Conservation (phyloP, 2,329 filamentous ascomycete genomes). For the Botrytis aclada region DNA sequence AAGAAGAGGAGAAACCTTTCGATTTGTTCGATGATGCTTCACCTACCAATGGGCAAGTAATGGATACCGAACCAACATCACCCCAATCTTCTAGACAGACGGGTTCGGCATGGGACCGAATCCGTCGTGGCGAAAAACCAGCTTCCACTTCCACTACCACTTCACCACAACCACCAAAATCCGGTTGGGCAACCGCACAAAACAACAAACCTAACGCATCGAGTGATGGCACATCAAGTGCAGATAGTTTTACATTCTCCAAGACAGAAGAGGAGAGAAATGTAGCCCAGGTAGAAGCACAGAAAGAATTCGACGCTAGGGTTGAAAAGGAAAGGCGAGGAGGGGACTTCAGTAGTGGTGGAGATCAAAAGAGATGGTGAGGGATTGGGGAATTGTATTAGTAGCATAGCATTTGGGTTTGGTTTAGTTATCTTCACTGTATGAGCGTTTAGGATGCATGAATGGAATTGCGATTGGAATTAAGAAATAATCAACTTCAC, state of each 20-base stretch:
- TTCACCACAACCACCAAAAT: constrained; percentile 15
- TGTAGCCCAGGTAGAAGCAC: constrained; percentile 31
- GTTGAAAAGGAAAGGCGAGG: constrained; percentile 36
- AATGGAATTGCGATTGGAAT: neutral
- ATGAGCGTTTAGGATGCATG: neutral
- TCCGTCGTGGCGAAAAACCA: constrained; percentile 30
- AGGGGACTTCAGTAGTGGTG: constrained; percentile 31
- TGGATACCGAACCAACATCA: constrained; percentile 20
- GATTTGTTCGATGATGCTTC: constrained; percentile 35
- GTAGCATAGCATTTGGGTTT: too few relatives aligned
- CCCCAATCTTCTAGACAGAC: neutral
- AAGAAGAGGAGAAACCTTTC: constrained; percentile 26
- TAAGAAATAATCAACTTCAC: neutral
- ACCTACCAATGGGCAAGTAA: constrained; percentile 30
- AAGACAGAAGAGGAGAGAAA: constrained; percentile 28
- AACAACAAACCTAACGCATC: constrained; percentile 18
- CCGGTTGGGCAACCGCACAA: constrained; percentile 23
- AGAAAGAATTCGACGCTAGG: constrained; percentile 38
- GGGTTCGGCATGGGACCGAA: constrained; percentile 37
- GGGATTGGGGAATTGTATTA: neutral
- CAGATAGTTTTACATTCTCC: constrained; percentile 32
- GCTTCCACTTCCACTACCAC: constrained; percentile 9
- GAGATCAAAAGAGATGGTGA: constrained; percentile 32
- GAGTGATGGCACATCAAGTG: constrained; percentile 16
- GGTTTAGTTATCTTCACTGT: too few relatives aligned